Evolutionary conservation across 2,329 filamentous ascomycete genomes (phyloP), one percentile per base, ranked within the genome.

Genomic region (Fusarium subglutinans): DNA sequence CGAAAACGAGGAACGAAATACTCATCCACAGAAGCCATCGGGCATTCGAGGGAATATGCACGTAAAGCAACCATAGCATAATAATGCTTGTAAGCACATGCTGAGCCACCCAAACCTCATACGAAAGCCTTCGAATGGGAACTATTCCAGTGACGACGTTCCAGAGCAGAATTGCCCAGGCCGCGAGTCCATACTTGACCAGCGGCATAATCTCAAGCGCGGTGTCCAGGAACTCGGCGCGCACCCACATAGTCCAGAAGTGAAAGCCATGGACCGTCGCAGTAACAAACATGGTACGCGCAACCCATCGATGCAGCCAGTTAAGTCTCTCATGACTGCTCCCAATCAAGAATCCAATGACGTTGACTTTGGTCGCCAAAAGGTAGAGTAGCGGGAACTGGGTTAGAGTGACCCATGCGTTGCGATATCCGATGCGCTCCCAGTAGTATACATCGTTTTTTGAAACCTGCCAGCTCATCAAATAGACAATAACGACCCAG

Each of bases 261-360:
- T 92, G 89, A 75, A 89, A 92, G 68, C 92, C 91, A 76, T 94
- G 92, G 8, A 93, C 86, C 2, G 91, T 90, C 4, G 89, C 89
- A 0, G 90, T 93, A 22, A 93, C 82, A 41, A 94, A 87, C 83
- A 94, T 89, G 63, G 90, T 92, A 66, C 92, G 87, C 7, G 90
- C 90, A 15, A 91, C 89, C 92, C 92, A 94, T 69, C 92, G 87
- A 77, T 94, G 92, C 59, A 93, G 81, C 92, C 92, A 94, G 79
- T 93, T 93, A 66, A 94, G 83, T 14, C 90, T 87, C 81, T 94
- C 92, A 77, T 93, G 90, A 69, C 90, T 90, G 15, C 88, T 86
- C 17, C 91, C 92, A 8, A 88, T 86, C 30, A 94, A 81, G 60
- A 86, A 84, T 2, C 89, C 90, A n/a, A 93, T 82, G 26, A 90